Evolutionary conservation across 148 eudicot genomes (phyloP).

Genomic region (Gaultheria prostrata): DNA sequence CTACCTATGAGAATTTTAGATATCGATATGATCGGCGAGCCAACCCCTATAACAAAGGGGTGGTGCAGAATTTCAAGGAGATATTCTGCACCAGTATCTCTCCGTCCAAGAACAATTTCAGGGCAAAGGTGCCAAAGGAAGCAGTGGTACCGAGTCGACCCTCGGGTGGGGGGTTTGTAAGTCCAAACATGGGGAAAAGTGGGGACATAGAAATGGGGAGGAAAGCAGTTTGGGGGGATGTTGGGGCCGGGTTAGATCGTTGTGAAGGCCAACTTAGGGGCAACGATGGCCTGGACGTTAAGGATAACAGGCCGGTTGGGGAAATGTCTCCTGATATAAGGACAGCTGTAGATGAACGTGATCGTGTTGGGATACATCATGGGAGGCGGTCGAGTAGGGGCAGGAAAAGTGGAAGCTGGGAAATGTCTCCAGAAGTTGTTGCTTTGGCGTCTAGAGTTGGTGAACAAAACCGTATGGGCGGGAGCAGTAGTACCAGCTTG

Average conservation of each 20-base stretch:
- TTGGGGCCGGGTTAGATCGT: conserved; percentile 57
- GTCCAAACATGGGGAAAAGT: conserved; percentile 94
- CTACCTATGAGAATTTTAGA: conserved; percentile 94
- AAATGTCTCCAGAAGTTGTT: conserved; percentile 93
- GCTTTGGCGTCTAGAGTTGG: conserved; percentile 80
- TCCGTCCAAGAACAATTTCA: conserved; percentile 76
- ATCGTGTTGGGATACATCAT: conserved; percentile 54
- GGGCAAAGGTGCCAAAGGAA: conserved; percentile 70
- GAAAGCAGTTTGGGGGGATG: conserved; percentile 96
- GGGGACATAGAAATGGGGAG: conserved; percentile 94
- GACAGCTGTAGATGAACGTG: conserved; percentile 73
- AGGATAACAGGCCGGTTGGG: conserved; percentile 50
- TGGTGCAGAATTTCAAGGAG: conserved; percentile 72
- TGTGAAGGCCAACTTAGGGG: conserved; percentile 56
- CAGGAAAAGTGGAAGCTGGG: conserved; percentile 95
- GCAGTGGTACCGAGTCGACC: conserved; percentile 48
- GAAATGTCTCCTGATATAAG: conserved; percentile 78
- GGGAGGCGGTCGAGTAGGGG: conserved; percentile 81
- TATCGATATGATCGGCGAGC: conserved; percentile 82
- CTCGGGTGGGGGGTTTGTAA: conserved; percentile 69
- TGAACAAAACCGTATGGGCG: conserved; percentile 43
- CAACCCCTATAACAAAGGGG: conserved; percentile 92
- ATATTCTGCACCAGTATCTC: conserved; percentile 61
- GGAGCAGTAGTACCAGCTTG: conserved; percentile 42
- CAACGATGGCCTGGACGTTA: conserved; percentile 52